Evolutionary conservation across 169 alveolate species (phyloP).

Genomic region (Plasmodium vinckei): DNA sequence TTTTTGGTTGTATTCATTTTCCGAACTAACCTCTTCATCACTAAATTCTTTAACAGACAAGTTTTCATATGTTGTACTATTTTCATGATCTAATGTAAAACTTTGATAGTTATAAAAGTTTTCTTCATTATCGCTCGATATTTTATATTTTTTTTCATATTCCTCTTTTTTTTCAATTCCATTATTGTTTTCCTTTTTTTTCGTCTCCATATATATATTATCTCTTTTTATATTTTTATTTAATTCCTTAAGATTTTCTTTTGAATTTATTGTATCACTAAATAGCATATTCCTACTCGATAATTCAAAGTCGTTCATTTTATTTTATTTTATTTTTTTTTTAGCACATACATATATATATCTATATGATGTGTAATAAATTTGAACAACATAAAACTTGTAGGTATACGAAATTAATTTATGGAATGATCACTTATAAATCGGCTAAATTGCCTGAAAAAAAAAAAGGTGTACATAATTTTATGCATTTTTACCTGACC

Average conservation of each 20-base stretch:
- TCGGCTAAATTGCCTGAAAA: no score
- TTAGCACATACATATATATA: background rate
- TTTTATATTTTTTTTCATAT: background rate
- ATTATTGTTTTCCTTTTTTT: slow-evolving; percentile 13
- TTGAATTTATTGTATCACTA: slow-evolving; percentile 9
- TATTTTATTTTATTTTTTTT: background rate
- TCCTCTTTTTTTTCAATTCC: background rate
- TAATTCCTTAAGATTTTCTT: slow-evolving; percentile 9
- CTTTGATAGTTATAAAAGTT: background rate
- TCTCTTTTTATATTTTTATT: slow-evolving; percentile 18
- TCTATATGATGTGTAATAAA: no score
- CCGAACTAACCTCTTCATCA: slow-evolving; percentile 59
- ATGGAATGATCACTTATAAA: no score
- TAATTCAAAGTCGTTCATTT: slow-evolving; percentile 24
- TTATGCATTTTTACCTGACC: no score
- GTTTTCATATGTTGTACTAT: slow-evolving; percentile 35
- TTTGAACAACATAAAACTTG: no score
- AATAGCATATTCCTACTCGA: slow-evolving; percentile 11
- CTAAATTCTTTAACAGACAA: slow-evolving; percentile 66
- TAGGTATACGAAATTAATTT: no score
- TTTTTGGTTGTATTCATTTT: slow-evolving; percentile 58
- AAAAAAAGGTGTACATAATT: no score
- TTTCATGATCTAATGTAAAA: slow-evolving; percentile 18
- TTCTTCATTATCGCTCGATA: background rate
- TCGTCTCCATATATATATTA: slow-evolving; percentile 18